Evolutionary conservation across 169 alveolate species (phyloP).

Genomic region (Plasmodium knowlesi): DNA sequence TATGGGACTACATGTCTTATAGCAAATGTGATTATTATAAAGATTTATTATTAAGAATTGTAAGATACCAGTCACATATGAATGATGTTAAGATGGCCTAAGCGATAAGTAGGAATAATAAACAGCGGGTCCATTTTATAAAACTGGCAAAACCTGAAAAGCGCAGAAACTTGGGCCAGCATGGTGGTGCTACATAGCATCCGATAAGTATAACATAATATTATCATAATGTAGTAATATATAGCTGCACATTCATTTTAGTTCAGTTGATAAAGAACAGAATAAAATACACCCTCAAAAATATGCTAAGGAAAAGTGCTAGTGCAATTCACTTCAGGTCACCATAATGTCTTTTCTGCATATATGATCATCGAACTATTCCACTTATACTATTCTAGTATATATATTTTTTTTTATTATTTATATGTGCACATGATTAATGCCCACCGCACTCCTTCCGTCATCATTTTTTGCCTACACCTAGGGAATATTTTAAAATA

Average conservation of each 20-base stretch:
- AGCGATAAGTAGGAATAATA: background rate
- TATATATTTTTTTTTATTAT: background rate
- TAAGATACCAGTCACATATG: constrained; percentile 28
- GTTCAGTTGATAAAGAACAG: background rate
- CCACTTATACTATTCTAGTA: background rate
- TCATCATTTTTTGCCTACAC: background rate
- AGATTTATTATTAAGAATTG: constrained; percentile 27
- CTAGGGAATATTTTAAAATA: background rate
- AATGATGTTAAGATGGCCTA: background rate
- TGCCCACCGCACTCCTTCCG: background rate
- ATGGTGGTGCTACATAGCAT: background rate
- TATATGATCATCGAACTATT: background rate
- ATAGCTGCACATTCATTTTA: background rate
- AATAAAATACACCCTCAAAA: background rate
- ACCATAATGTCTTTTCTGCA: background rate
- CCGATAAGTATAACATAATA: background rate
- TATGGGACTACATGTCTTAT: constrained; percentile 16
- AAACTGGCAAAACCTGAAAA: background rate
- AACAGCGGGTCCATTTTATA: background rate
- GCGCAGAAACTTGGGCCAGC: background rate
- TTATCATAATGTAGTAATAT: too few species aligned
- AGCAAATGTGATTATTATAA: constrained; percentile 25
- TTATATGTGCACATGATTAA: background rate
- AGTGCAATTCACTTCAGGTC: background rate
- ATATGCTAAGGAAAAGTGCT: background rate